Conservation (phyloP, 345 rosid genomes). For the Geranium brycei region DNA sequence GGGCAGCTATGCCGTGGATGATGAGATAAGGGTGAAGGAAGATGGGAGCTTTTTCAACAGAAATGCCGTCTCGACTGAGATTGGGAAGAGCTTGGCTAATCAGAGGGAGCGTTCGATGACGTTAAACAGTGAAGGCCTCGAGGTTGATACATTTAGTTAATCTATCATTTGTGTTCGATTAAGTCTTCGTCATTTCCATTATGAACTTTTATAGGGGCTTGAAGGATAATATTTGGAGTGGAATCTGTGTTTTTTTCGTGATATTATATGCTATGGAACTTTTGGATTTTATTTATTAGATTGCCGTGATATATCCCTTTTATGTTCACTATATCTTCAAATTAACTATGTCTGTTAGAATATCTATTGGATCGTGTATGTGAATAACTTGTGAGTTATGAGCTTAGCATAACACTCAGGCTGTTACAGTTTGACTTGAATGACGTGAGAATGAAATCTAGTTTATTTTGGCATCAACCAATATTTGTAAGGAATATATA, state of each 20-base stretch:
- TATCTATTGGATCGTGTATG: neutral
- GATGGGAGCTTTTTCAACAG: conserved; percentile 42
- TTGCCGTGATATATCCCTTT: no score
- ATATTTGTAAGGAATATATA: neutral
- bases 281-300: no score
- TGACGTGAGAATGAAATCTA: neutral
- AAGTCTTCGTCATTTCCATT: neutral
- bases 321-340: neutral
- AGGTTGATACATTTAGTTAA: conserved; percentile 32
- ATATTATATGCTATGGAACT: neutral
- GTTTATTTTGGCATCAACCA: neutral
- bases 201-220: neutral
- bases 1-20: conserved; percentile 33
- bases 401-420: neutral
- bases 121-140: conserved; percentile 94
- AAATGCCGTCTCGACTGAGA: conserved; percentile 51
- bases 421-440: neutral
- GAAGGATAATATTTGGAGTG: neutral
- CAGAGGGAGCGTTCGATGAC: conserved; percentile 81
- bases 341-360: no score
- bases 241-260: neutral
- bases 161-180: neutral
- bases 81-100: conserved; percentile 46
- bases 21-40: conserved; percentile 37
- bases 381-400: neutral